phyloP scores from a whole-genome alignment of 495 filamentous ascomycete genomes.

The Diplogelasinospora grovesii region DNA sequence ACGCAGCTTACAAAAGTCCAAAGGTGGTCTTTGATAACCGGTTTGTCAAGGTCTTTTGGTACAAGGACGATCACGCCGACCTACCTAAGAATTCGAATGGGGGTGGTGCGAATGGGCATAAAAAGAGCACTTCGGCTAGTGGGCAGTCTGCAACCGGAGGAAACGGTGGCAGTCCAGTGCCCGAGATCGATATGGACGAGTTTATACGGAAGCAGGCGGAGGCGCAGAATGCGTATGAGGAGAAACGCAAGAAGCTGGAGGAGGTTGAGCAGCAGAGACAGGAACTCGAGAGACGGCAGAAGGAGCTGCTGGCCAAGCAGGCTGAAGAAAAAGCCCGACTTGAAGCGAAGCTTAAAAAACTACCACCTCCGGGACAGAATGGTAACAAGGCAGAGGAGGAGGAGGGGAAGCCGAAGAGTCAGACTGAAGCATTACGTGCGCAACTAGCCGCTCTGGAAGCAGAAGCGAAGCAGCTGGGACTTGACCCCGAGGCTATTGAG shows the following conservation, averaged over 20 bases:
- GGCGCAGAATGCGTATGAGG: conserved; percentile 72
- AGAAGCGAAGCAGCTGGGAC: conserved; percentile 73
- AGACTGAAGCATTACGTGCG: conserved; percentile 57
- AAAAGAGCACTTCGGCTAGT: conserved; percentile 14
- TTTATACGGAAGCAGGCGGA: conserved; percentile 70
- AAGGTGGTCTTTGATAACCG: conserved; percentile 95
- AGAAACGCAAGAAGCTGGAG: conserved; percentile 64
- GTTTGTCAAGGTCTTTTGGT: conserved; percentile 98
- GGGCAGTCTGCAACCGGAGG: conserved; percentile 12
- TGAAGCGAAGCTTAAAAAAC: conserved; percentile 47
- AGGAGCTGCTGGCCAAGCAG: conserved; percentile 67
- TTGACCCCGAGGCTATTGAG: conserved; percentile 50
- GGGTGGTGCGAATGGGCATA: conserved; percentile 12
- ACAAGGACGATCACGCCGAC: conserved; percentile 51
- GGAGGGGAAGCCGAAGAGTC: conserved; percentile 25
- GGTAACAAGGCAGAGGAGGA: conserved; percentile 13
- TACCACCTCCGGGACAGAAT: conserved; percentile 13
- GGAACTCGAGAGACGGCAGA: conserved; percentile 68
- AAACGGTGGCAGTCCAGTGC: conserved; percentile 24
- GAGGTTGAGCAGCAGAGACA: conserved; percentile 65
- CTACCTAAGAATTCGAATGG: conserved; percentile 17
- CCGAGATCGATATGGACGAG: conserved; percentile 68
- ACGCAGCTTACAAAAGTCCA: conserved; percentile 79
- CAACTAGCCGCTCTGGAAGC: conserved; percentile 78
- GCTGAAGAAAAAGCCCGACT: conserved; percentile 70